A percentile compares a stretch with the other conserved stretches of the same genome.
These are phyloP conservation scores for Physcomitrium patens DNA, from an alignment of 225 moss, liverwort and hornwort species.

Conservation along the genomic window DNA sequence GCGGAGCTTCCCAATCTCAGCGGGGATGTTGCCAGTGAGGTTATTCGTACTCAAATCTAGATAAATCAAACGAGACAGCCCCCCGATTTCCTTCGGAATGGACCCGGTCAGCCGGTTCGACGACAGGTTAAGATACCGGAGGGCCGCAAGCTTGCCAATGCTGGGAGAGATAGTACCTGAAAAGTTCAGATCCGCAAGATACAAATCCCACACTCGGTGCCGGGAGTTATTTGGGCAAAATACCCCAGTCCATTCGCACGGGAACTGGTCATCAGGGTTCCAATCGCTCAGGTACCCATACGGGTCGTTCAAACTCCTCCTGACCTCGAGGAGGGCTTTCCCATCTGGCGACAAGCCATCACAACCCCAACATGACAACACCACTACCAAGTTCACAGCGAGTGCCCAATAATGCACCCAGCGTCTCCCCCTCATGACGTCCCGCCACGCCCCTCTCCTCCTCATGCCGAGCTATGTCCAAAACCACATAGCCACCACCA, in stretches of 20 bases:
- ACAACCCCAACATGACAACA: conserved; percentile 17
- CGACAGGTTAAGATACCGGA: conserved; percentile 55
- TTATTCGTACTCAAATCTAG: conserved; percentile 52
- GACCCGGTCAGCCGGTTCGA: conserved; percentile 40
- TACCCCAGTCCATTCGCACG: conserved; percentile 55
- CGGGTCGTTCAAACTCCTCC: conserved; percentile 37
- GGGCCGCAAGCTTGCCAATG: conserved; percentile 46
- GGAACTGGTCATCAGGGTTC: conserved; percentile 32
- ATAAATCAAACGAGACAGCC: conserved; percentile 29
- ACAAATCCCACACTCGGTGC: conserved; percentile 45
- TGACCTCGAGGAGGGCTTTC: conserved; percentile 47
- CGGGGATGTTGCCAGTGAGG: conserved; percentile 44
- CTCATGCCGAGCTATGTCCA: conserved; percentile 26
- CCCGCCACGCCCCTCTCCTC: conserved; percentile 1
- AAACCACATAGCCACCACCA: not conserved
- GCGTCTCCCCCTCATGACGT: conserved; percentile 31
- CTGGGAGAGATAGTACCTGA: conserved; percentile 51
- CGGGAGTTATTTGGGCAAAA: conserved; percentile 27
- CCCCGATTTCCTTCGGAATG: conserved; percentile 46
- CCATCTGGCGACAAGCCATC: conserved; percentile 49
- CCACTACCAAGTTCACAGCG: conserved; percentile 16
- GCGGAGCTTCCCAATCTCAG: conserved; percentile 34
- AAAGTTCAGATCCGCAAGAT: conserved; percentile 40
- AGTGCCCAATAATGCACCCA: conserved; percentile 13
- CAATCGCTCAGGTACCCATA: conserved; percentile 38